Conservation (phyloP, 2,329 filamentous ascomycete species). For the Xylaria sp. region DNA sequence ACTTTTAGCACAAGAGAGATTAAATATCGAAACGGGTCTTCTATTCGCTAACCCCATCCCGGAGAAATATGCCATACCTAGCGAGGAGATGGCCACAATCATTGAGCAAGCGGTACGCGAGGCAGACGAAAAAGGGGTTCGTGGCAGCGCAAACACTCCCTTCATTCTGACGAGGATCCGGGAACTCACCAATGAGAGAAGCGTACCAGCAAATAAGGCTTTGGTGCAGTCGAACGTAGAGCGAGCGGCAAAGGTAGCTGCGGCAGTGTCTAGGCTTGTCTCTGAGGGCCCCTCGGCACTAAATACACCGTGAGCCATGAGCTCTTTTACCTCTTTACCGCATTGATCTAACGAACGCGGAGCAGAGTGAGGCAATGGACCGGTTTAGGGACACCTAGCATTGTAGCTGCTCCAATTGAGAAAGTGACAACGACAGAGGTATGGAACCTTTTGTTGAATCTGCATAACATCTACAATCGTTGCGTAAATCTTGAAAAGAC, state of each 20-base stretch:
- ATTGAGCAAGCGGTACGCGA: conserved; percentile 76
- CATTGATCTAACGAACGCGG: conserved; percentile 40
- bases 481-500: background rate
- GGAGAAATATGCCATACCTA: conserved; percentile 73
- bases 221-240: conserved; percentile 65
- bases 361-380: conserved; percentile 41
- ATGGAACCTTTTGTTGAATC: conserved; percentile 30
- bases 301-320: conserved; percentile 48
- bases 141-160: conserved; percentile 84
- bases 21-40: conserved; percentile 81
- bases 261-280: conserved; percentile 62
- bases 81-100: conserved; percentile 74
- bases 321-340: conserved; percentile 36
- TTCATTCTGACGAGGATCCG: conserved; percentile 84
- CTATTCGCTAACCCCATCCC: conserved; percentile 92
- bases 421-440: conserved; percentile 39
- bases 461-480: conserved; percentile 2
- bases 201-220: conserved; percentile 78
- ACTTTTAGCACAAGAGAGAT: conserved; percentile 78
- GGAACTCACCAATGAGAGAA: conserved; percentile 77
- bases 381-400: conserved; percentile 25
- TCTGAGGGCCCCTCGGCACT: conserved; percentile 44
- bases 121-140: conserved; percentile 71
- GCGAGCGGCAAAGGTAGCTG: conserved; percentile 65
- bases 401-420: conserved; percentile 31